Evolutionary conservation across 768 basidiomycete genomes (phyloP).

Genomic region (Collybiopsis confluens): DNA sequence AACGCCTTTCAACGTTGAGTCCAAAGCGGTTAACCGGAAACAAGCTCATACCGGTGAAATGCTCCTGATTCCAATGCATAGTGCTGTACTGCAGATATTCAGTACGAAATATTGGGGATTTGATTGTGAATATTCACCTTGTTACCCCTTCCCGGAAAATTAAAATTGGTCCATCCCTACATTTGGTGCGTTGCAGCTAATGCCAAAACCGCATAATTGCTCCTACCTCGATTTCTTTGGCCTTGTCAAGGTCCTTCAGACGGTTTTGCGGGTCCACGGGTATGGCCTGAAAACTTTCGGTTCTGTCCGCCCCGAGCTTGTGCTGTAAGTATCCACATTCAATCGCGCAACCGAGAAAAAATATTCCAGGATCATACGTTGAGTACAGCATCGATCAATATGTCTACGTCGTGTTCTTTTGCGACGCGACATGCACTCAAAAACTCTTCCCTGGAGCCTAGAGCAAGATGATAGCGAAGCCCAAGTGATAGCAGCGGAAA

Average conservation of each 20-base stretch:
- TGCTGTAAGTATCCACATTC: conserved; percentile 41
- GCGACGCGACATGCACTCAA: conserved; percentile 67
- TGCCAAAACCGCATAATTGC: neutral
- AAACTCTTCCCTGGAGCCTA: conserved; percentile 57
- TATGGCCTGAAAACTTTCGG: conserved; percentile 65
- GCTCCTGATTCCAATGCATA: conserved; percentile 70
- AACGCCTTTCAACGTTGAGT: conserved; percentile 46
- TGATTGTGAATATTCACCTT: conserved; percentile 47
- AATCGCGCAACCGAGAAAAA: conserved; percentile 4
- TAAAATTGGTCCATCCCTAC: conserved; percentile 84
- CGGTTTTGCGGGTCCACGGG: conserved; percentile 71
- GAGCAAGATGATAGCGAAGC: neutral
- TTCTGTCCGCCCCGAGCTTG: conserved; percentile 79
- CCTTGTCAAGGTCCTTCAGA: conserved; percentile 51
- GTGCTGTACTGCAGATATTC: conserved; percentile 53
- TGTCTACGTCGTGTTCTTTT: conserved; percentile 61
- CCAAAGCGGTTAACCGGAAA: neutral
- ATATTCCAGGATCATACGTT: conserved; percentile 50
- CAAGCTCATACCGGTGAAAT: conserved; percentile 61
- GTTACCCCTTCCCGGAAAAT: conserved; percentile 71
- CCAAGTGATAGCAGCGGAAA: neutral
- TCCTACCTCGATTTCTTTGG: conserved; percentile 63
- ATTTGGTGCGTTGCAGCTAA: neutral
- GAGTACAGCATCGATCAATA: conserved; percentile 84
- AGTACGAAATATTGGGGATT: conserved; percentile 6